phyloP scores from a whole-genome alignment of 2,329 filamentous ascomycete species.

The Cordyceps fumosorosea region DNA sequence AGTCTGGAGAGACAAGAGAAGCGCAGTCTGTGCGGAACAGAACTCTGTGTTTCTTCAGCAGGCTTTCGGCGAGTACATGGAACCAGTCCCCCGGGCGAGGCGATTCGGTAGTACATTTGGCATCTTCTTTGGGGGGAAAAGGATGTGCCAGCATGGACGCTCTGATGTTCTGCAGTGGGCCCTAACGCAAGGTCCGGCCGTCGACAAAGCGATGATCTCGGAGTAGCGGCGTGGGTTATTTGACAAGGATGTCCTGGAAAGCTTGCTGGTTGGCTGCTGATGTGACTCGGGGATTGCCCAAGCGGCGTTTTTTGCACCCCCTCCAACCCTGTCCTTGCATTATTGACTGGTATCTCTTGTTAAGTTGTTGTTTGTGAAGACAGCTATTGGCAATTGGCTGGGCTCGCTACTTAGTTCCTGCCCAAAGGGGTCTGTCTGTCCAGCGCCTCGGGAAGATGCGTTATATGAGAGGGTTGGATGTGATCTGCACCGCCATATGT shows the following conservation, averaged over 20 bases:
- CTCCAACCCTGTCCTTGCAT: background rate
- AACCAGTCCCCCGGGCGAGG: too few species aligned
- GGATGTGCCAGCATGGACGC: background rate
- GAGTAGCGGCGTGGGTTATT: background rate
- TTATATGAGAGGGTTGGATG: background rate
- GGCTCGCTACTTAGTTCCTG: background rate
- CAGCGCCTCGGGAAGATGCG: background rate
- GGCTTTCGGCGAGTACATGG: too few species aligned
- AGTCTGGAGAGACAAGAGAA: too few species aligned
- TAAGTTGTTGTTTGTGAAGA: background rate
- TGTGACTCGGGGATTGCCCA: background rate
- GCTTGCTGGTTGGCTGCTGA: background rate
- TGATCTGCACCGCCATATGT: too few species aligned
- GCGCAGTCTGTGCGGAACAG: too few species aligned
- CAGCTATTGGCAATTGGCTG: background rate
- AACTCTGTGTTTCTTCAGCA: too few species aligned
- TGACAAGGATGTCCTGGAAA: background rate
- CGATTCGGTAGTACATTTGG: background rate
- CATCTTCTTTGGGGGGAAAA: background rate
- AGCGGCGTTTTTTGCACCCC: background rate
- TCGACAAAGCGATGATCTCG: background rate
- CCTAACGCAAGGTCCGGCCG: background rate
- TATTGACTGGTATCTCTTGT: too few species aligned
- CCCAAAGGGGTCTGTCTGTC: background rate
- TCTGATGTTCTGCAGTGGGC: conserved; percentile 2